Evolutionary conservation across 345 rosid genomes (phyloP).

Genomic region (Corymbia maculata): DNA sequence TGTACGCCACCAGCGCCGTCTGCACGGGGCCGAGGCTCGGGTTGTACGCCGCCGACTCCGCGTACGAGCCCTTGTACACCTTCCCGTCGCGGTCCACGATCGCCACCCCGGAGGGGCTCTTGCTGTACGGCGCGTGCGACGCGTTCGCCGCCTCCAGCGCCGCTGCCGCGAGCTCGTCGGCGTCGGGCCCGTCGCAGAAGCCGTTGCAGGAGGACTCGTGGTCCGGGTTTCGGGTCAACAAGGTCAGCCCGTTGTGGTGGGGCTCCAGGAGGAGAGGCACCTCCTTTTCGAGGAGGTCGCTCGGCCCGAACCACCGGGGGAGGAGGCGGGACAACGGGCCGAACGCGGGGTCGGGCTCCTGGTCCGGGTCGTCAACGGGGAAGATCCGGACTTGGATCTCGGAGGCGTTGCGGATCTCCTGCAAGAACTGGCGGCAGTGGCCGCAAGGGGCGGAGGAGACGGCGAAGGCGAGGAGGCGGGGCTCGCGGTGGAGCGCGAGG

Average conservation of each 20-base stretch:
- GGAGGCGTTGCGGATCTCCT: constrained; percentile 68
- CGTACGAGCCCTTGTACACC: constrained; percentile 68
- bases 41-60: constrained; percentile 91
- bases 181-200: constrained; percentile 1
- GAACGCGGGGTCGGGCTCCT: constrained; percentile 11
- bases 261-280: constrained; percentile 63
- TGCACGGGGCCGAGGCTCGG: constrained; percentile 95
- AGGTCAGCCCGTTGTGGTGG: constrained; percentile 34
- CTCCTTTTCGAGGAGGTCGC: constrained; percentile 50
- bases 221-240: background rate
- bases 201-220: background rate
- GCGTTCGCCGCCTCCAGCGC: constrained; percentile 73
- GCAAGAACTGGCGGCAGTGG: constrained; percentile 97
- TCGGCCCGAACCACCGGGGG: constrained; percentile 85
- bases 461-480: constrained; percentile 38
- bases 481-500: constrained; percentile 61
- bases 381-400: constrained; percentile 46
- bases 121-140: constrained; percentile 87
- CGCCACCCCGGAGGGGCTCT: constrained; percentile 83
- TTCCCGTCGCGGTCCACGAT: constrained; percentile 68
- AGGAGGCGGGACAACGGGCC: constrained; percentile 30
- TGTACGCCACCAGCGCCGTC: constrained; percentile 78
- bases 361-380: background rate
- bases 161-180: constrained; percentile 16
- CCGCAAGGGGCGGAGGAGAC: constrained; percentile 98